Base-by-base conservation (phyloP, 2,329 filamentous ascomycete genomes). In the Knoxdaviesia proteae region DNA sequence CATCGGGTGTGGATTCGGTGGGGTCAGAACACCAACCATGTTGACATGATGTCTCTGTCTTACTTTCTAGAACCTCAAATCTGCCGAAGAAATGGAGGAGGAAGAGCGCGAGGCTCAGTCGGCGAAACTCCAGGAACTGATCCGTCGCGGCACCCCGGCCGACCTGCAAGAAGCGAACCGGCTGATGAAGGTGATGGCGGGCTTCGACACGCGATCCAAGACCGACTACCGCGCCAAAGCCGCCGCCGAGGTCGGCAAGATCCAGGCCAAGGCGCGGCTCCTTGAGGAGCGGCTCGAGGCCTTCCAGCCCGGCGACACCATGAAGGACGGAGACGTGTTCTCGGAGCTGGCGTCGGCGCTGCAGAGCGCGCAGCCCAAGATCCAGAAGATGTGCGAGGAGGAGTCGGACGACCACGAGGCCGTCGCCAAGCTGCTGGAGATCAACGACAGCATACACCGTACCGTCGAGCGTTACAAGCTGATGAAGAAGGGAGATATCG, bases 351-450 rank as follows among this genome's bases (percentile, higher is more conserved):
- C 87, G 5, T 79, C 81, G 49, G 77, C 90, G 7, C 68, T 98
- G 39, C 83, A 84, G 57, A 94, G 81, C 54, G 90, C 90, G 3
- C 90, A 98, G 53, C 90, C 90, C 6, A 98, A 98, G 64, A 96
- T 98, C 49, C 88, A 96, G 57, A 94, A 84, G 62, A 98, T 98
- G 88, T 96, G 88, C 54, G 88, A 96, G 59, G 90, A 98, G 59
- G 90, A 98, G 56, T 94, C 87, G 7, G 88, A 96, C 47, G 90
- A 98, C 54, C 78, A 86, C 47, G 90, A 94, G 62, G 90, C 90
- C 5, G 90, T 98, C 5, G 83, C 86, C 38, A 94, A 94, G 60
- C 68, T 98, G 7, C 71, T 98, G 44, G 86, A 96, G 56, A 96
- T 98, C 55, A 98, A 98, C 56, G 90, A 98, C 60, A 94, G 87